Conservation (phyloP, 345 rosid species). For the Tarenaya hassleriana region DNA sequence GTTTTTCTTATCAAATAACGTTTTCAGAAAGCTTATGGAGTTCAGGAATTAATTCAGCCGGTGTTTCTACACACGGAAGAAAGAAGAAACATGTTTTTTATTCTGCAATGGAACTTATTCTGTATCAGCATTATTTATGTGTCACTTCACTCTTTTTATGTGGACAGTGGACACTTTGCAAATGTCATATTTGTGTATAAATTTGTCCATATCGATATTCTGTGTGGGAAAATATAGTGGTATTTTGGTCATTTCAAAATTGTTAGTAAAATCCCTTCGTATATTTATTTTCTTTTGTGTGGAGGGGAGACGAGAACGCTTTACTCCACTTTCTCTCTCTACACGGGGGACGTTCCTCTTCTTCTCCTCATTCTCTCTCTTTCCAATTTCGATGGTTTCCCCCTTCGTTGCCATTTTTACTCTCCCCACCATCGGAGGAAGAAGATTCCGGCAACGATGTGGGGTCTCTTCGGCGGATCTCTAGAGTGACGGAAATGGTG, state of each 20-base stretch:
- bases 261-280: not conserved
- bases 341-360: not conserved
- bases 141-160: too few species aligned
- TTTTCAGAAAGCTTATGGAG: too few species aligned
- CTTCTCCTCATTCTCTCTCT: not conserved
- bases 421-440: conserved; percentile 10
- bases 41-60: too few species aligned
- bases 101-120: too few species aligned
- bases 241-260: not conserved
- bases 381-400: conserved; percentile 9
- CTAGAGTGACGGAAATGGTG: conserved; percentile 10
- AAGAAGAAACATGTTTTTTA: too few species aligned
- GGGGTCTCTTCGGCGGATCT: conserved; percentile 4
- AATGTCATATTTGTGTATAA: too few species aligned
- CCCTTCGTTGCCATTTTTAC: conserved; percentile 1
- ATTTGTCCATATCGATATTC: too few species aligned
- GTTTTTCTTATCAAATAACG: too few species aligned
- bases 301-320: conserved; percentile 13
- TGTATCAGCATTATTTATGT: too few species aligned
- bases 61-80: too few species aligned
- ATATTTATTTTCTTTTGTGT: not conserved
- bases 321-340: not conserved
- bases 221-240: not conserved
- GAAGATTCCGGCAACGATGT: conserved; percentile 4
- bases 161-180: too few species aligned